phyloP scores from a whole-genome alignment of 2,329 filamentous ascomycete genomes.

The Diatrype stigma region DNA sequence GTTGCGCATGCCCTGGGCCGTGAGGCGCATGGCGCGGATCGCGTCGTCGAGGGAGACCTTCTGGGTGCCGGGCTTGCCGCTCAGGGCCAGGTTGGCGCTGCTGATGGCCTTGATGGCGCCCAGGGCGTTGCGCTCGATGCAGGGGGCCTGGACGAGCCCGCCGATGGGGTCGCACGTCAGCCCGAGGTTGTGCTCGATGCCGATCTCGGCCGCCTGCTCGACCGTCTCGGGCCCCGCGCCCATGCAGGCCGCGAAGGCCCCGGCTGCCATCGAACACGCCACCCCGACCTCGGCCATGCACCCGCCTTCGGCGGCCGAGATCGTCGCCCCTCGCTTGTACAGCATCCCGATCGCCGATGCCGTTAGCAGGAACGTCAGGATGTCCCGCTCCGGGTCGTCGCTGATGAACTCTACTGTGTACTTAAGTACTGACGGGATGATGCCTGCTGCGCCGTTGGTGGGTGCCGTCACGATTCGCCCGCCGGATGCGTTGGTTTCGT shows the following conservation, averaged over 20 bases:
- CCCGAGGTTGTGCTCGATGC: conserved; percentile 49
- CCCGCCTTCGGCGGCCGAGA: conserved; percentile 47
- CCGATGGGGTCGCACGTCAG: conserved; percentile 48
- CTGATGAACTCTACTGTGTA: conserved; percentile 47
- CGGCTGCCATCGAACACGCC: conserved; percentile 48
- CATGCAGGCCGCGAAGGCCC: conserved; percentile 48
- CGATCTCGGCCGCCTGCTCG: conserved; percentile 48
- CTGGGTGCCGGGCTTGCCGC: conserved; percentile 38
- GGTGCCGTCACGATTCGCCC: conserved; percentile 48
- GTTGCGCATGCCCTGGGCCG: conserved; percentile 47
- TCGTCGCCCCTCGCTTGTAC: conserved; percentile 49
- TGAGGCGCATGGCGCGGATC: conserved; percentile 46
- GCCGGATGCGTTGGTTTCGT: conserved; percentile 49
- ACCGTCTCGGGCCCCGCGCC: conserved; percentile 46
- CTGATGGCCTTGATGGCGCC: conserved; percentile 49
- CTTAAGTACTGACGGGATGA: conserved; percentile 47
- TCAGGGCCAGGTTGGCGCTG: conserved; percentile 45
- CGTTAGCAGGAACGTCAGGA: conserved; percentile 45
- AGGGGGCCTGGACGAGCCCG: conserved; percentile 46
- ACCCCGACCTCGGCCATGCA: conserved; percentile 53
- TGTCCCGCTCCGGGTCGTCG: conserved; percentile 45
- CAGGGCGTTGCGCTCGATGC: conserved; percentile 47
- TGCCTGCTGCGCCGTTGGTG: conserved; percentile 47
- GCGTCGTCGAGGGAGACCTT: conserved; percentile 48
- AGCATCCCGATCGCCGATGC: conserved; percentile 48